Conservation (phyloP, 805 yeast genomes). For the Candida nitratophila region DNA sequence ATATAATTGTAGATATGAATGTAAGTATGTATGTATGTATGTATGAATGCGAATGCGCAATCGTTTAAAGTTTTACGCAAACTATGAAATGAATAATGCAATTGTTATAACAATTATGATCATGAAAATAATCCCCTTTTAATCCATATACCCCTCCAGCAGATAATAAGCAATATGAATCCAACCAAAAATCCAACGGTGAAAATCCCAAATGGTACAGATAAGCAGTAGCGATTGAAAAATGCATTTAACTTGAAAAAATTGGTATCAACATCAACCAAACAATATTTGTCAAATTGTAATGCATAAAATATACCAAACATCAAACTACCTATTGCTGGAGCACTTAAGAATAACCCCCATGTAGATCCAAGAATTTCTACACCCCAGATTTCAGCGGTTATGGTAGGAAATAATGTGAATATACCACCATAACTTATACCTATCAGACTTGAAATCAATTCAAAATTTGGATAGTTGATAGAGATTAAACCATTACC, state of each 20-base stretch:
- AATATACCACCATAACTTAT: slow-evolving; percentile 73
- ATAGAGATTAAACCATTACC: slow-evolving; percentile 10
- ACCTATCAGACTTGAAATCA: slow-evolving; percentile 50
- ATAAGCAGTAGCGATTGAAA: slow-evolving; percentile 7
- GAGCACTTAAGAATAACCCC: slow-evolving; percentile 85
- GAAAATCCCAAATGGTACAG: slow-evolving; percentile 11
- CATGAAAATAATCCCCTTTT: neutral
- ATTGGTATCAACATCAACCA: neutral
- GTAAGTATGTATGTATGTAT: too few species aligned
- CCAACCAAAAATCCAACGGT: neutral
- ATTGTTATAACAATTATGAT: too few species aligned
- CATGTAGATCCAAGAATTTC: slow-evolving; percentile 84
- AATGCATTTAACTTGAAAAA: neutral
- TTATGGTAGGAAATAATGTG: slow-evolving; percentile 75
- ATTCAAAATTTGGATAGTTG: slow-evolving; percentile 5
- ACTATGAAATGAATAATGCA: too few species aligned
- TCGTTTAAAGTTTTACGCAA: too few species aligned
- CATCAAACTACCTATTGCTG: slow-evolving; percentile 71
- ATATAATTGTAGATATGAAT: too few species aligned
- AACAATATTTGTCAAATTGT: slow-evolving; percentile 41
- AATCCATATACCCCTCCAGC: neutral
- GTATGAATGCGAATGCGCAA: too few species aligned
- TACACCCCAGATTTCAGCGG: slow-evolving; percentile 78
- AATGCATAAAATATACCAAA: slow-evolving; percentile 68
- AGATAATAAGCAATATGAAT: neutral